Percentiles rank a stretch among this genome's conserved stretches.
These are phyloP conservation scores for Tricholoma flavovirens DNA, from an alignment of 768 basidiomycete genomes.

Conservation along the genomic window DNA sequence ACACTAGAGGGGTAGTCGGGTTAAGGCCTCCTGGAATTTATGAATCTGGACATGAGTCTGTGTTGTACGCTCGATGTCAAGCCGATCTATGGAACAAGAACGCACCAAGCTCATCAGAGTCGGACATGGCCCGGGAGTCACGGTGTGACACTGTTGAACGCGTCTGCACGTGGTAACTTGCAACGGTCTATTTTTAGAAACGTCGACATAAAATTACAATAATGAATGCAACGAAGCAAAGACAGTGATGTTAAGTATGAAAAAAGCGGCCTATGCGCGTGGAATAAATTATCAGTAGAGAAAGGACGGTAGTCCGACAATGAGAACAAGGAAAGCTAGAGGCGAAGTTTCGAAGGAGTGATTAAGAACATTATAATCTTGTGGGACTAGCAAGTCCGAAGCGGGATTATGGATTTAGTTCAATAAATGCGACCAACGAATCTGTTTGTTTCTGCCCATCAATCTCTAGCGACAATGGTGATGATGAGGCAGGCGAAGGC, in stretches of 20 bases:
- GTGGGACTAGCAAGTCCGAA: neutral
- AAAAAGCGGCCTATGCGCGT: too few relatives aligned
- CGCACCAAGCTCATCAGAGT: slow-evolving; percentile 16
- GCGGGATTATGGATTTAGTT: neutral
- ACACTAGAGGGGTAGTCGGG: slow-evolving; percentile 7
- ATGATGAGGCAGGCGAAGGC: slow-evolving; percentile 22
- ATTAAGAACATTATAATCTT: neutral
- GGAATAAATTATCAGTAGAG: too few relatives aligned
- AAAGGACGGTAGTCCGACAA: too few relatives aligned
- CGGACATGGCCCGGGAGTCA: too few relatives aligned
- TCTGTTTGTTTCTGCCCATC: neutral
- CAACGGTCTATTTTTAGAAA: too few relatives aligned
- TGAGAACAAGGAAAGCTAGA: neutral
- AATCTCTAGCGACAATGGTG: slow-evolving; percentile 5
- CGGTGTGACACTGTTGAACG: slow-evolving; percentile 16
- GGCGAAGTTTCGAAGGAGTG: neutral
- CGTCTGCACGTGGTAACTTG: slow-evolving; percentile 17
- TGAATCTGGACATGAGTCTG: slow-evolving; percentile 1
- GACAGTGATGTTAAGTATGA: too few relatives aligned
- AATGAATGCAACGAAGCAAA: too few relatives aligned
- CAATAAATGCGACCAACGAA: neutral
- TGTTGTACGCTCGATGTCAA: neutral
- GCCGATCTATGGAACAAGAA: neutral
- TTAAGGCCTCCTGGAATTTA: slow-evolving; percentile 12
- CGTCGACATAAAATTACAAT: too few relatives aligned